phyloP scores from a whole-genome alignment of 176 grass and related monocot genomes.

The Dactylis glomerata region DNA sequence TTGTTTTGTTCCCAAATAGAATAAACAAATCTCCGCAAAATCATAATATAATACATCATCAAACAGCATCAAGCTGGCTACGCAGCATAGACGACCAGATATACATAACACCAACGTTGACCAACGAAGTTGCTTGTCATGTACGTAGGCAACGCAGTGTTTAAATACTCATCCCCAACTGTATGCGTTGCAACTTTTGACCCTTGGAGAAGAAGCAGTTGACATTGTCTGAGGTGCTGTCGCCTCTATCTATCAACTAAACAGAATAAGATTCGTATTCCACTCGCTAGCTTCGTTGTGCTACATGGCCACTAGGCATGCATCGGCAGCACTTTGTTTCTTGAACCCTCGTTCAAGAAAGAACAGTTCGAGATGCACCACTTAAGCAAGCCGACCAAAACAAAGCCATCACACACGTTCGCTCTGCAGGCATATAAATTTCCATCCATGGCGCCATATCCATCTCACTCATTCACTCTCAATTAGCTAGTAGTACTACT shows the following conservation, averaged over 20 bases:
- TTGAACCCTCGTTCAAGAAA: conserved; percentile 46
- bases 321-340: conserved; percentile 10
- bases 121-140: not conserved
- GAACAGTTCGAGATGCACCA: not conserved
- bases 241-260: not conserved
- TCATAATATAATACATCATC: not conserved
- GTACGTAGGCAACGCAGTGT: not conserved
- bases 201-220: conserved; percentile 36
- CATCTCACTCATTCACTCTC: not conserved
- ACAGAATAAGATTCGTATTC: not conserved
- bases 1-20: too few relatives aligned
- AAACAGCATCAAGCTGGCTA: not conserved
- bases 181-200: not conserved
- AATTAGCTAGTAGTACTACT: not conserved
- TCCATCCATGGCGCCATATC: not conserved
- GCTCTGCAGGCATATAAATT: not conserved
- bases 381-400: not conserved
- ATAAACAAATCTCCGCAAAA: not conserved
- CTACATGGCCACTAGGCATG: not conserved
- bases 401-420: not conserved
- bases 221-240: not conserved
- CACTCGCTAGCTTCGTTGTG: not conserved
- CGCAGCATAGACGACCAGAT: not conserved
- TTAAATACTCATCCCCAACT: not conserved
- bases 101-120: not conserved